Evolutionary conservation across 176 grass and related monocot species (phyloP).

Genomic region (Metroxylon sagu): DNA sequence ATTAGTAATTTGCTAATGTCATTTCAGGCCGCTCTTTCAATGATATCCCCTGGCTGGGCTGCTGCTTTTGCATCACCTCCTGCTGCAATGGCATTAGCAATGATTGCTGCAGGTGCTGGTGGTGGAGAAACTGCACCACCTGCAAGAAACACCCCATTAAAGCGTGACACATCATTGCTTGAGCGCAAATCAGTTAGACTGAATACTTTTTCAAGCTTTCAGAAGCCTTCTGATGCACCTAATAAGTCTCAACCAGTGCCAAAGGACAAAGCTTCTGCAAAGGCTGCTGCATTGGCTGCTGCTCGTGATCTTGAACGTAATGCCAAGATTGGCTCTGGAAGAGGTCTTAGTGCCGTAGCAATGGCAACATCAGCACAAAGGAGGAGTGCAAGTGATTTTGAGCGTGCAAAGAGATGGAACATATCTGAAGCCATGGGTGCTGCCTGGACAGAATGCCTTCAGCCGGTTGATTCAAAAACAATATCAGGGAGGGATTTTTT

Average conservation of each 20-base stretch:
- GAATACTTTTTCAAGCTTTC: slow-evolving; percentile 76
- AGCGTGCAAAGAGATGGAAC: slow-evolving; percentile 97
- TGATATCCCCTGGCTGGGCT: slow-evolving; percentile 94
- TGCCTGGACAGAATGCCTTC: slow-evolving; percentile 90
- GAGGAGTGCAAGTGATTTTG: slow-evolving; percentile 71
- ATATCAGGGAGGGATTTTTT: slow-evolving; percentile 70
- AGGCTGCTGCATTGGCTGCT: slow-evolving; percentile 83
- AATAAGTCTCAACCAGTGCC: slow-evolving; percentile 48
- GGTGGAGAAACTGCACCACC: slow-evolving; percentile 68
- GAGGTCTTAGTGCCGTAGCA: slow-evolving; percentile 94
- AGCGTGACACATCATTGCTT: slow-evolving; percentile 53
- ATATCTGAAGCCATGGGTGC: slow-evolving; percentile 92
- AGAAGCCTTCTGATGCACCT: slow-evolving; percentile 56
- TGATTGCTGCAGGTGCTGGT: slow-evolving; percentile 93
- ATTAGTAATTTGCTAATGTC: slow-evolving; percentile 1
- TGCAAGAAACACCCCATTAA: slow-evolving; percentile 51
- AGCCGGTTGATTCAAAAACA: slow-evolving; percentile 64
- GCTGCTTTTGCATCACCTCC: slow-evolving; percentile 99
- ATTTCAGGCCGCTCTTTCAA: slow-evolving; percentile 62
- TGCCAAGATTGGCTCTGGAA: slow-evolving; percentile 92
- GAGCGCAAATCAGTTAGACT: slow-evolving; percentile 69
- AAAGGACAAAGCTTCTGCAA: slow-evolving; percentile 87
- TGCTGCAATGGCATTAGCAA: slow-evolving; percentile 93
- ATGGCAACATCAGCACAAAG: slow-evolving; percentile 99
- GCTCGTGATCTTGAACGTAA: slow-evolving; percentile 80